phyloP scores from a whole-genome alignment of 306 rosid genomes.

The cucumber (Cucumis sativus) region DNA sequence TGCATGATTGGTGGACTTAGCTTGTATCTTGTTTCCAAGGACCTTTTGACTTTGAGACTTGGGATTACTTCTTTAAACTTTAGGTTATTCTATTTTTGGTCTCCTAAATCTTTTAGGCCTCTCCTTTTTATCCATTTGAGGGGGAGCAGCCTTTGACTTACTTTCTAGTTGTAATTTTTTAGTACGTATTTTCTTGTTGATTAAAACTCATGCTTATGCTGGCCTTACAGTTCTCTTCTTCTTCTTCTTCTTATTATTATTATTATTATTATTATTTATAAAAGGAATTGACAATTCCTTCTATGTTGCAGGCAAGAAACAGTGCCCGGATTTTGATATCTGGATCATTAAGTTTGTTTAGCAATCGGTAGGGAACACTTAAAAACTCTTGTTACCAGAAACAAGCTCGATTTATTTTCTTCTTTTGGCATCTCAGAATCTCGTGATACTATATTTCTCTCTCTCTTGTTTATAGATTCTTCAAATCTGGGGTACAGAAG shows the following conservation, averaged over 20 bases:
- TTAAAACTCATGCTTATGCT: not conserved
- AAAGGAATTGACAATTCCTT: not conserved
- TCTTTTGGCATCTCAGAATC: not conserved
- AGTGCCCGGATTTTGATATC: slow-evolving; percentile 88
- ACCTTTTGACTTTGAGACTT: not conserved
- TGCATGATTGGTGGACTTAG: not conserved
- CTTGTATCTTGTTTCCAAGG: not conserved
- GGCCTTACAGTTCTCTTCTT: not conserved
- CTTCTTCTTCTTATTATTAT: too few relatives aligned
- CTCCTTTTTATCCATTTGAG: not conserved
- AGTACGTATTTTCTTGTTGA: not conserved
- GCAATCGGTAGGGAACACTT: slow-evolving; percentile 50
- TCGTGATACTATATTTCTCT: not conserved
- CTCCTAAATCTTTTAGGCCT: not conserved
- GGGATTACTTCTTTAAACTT: not conserved
- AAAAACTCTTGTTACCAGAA: not conserved
- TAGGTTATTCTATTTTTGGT: not conserved
- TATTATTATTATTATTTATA: too few relatives aligned
- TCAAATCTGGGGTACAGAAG: slow-evolving; percentile 78
- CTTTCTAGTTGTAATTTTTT: not conserved
- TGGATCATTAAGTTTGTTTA: slow-evolving; percentile 77
- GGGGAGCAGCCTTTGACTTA: not conserved
- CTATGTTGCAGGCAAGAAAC: slow-evolving; percentile 70
- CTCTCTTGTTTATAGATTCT: slow-evolving; percentile 43
- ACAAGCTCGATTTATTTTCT: not conserved